Percentiles rank a stretch among this genome's conserved stretches.
Conservation (phyloP, 169 alveolate genomes). For the Eimeria maxima region DNA sequence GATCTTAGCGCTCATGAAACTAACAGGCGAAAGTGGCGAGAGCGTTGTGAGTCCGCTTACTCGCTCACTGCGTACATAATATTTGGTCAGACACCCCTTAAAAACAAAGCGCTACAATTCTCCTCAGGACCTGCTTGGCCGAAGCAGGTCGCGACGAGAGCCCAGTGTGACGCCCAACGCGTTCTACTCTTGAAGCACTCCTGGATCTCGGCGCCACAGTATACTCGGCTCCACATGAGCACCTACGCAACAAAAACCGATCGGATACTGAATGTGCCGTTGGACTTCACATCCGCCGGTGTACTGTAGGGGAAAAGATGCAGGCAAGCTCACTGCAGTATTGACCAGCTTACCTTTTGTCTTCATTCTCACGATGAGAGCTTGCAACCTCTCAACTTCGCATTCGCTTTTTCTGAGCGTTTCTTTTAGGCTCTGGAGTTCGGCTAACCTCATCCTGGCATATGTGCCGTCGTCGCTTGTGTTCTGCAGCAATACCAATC, state of each 20-base stretch:
- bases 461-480: conserved; percentile 65
- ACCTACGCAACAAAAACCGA: conserved; percentile 4
- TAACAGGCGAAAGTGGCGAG: not conserved
- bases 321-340: too few species aligned
- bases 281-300: not conserved
- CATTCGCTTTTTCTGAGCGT: not conserved
- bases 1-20: not conserved
- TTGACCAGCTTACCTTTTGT: conserved; percentile 58
- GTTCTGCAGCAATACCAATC: conserved; percentile 2
- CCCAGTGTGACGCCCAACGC: not conserved
- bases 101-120: not conserved
- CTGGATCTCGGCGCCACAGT: conserved; percentile 52
- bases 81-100: not conserved
- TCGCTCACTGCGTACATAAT: not conserved
- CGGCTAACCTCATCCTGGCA: conserved; percentile 41
- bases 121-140: not conserved
- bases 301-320: not conserved
- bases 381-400: conserved; percentile 46
- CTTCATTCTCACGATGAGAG: not conserved
- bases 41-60: not conserved
- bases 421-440: conserved; percentile 42
- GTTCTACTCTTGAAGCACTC: not conserved
- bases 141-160: too few species aligned
- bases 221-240: conserved; percentile 40
- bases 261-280: not conserved